Evolutionary conservation across 352 stramenopile species (phyloP).

Genomic region (Pythium biforme): DNA sequence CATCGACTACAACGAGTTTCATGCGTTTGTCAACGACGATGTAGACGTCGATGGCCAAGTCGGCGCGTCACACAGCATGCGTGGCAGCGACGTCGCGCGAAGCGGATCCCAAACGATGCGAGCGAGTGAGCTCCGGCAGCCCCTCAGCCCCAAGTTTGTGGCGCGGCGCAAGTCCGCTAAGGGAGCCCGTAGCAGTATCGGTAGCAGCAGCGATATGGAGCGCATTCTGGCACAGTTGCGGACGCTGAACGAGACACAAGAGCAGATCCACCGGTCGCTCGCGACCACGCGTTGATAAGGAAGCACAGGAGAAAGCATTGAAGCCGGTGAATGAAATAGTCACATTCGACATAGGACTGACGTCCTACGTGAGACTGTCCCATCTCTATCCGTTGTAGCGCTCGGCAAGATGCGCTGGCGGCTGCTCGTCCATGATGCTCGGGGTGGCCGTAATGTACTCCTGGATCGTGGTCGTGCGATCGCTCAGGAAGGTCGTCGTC

Average conservation of each 20-base stretch:
- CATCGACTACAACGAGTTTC: conserved; percentile 67
- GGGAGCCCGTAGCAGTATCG: not conserved
- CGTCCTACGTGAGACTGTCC: no score
- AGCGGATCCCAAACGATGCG: not conserved
- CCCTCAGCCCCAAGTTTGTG: no score
- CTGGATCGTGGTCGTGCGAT: conserved; percentile 85
- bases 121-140: not conserved
- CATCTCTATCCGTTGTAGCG: conserved; percentile 70
- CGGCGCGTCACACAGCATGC: no score
- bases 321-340: no score
- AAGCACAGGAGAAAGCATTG: no score
- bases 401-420: conserved; percentile 65
- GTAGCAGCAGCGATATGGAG: conserved; percentile 14
- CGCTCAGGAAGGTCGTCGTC: conserved; percentile 88
- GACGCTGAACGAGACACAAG: conserved; percentile 38
- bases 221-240: conserved; percentile 48
- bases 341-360: no score
- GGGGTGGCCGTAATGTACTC: conserved; percentile 81
- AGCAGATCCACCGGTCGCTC: conserved; percentile 27
- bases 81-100: not conserved
- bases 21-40: conserved; percentile 39
- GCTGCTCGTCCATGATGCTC: conserved; percentile 78
- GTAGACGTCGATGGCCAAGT: not conserved
- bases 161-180: not conserved
- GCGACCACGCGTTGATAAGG: not conserved